Conservation (phyloP, 257 asterid species). For the Euphrasia confusa region DNA sequence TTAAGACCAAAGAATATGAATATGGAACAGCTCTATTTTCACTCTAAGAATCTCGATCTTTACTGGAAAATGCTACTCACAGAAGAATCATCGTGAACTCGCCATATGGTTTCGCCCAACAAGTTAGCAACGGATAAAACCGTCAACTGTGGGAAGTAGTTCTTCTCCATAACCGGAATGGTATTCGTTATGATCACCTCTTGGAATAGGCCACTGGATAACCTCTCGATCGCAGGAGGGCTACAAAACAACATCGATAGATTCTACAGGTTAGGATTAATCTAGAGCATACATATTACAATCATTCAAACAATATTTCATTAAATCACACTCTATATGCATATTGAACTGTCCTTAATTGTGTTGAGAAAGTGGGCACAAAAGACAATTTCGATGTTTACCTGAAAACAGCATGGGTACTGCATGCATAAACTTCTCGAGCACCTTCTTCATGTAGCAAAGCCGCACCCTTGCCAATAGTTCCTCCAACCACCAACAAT, state of each 20-base stretch:
- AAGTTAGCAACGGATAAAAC: constrained; percentile 90
- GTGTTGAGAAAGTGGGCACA: constrained; percentile 13
- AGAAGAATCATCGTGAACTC: constrained; percentile 88
- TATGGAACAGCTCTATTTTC: neutral
- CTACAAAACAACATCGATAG: constrained; percentile 35
- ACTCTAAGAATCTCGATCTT: constrained; percentile 13
- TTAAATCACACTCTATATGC: too few species aligned
- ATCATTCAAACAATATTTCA: neutral
- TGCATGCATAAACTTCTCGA: constrained; percentile 92
- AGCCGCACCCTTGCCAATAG: constrained; percentile 92
- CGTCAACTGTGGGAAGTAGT: constrained; percentile 76
- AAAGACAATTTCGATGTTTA: constrained; percentile 21
- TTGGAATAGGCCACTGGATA: constrained; percentile 86
- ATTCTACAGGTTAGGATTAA: neutral
- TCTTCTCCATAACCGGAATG: constrained; percentile 69
- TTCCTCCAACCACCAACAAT: constrained; percentile 53
- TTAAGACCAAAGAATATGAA: too few species aligned
- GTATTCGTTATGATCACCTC: constrained; percentile 92
- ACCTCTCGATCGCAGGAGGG: constrained; percentile 92
- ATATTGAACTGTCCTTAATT: too few species aligned
- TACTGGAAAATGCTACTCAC: constrained; percentile 93
- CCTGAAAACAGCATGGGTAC: constrained; percentile 98
- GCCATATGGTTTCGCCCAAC: constrained; percentile 95
- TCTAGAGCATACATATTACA: neutral
- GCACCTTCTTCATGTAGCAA: constrained; percentile 90